Evolutionary conservation across 1,139 yeast species (phyloP).

Genomic region (Taiozyma onychis): DNA sequence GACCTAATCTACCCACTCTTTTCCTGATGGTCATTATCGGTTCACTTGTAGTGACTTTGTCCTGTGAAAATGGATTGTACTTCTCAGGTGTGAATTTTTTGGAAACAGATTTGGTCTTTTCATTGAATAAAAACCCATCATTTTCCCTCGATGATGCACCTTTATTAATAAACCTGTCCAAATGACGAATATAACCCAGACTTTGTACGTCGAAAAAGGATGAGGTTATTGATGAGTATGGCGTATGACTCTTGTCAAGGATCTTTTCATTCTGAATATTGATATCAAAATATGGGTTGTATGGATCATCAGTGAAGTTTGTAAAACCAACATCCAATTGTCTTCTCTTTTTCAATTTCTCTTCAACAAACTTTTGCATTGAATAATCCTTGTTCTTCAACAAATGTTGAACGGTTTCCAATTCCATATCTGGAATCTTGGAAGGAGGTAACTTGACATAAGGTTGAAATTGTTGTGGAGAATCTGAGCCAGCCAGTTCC

Average conservation of each 20-base stretch:
- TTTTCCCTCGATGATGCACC: slow-evolving; percentile 14
- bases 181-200: slow-evolving; percentile 39
- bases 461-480: slow-evolving; percentile 46
- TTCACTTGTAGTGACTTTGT: slow-evolving; percentile 33
- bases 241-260: slow-evolving; percentile 58
- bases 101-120: slow-evolving; percentile 25
- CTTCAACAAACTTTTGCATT: slow-evolving; percentile 75
- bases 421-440: slow-evolving; percentile 87
- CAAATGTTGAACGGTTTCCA: slow-evolving; percentile 75
- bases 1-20: slow-evolving; percentile 69
- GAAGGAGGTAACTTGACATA: slow-evolving; percentile 86
- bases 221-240: slow-evolving; percentile 77
- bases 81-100: slow-evolving; percentile 34
- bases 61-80: slow-evolving; percentile 32
- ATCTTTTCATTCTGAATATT: slow-evolving; percentile 45
- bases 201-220: slow-evolving; percentile 67
- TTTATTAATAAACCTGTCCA: slow-evolving; percentile 18
- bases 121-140: slow-evolving; percentile 22
- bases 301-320: slow-evolving; percentile 87
- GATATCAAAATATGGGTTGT: slow-evolving; percentile 77
- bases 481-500: slow-evolving; percentile 19
- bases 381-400: slow-evolving; percentile 73
- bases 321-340: slow-evolving; percentile 66
- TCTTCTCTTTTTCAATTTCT: slow-evolving; percentile 69
- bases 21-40: slow-evolving; percentile 63